Conservation (phyloP, 805 yeast genomes). For the Kodamaea restingae region DNA sequence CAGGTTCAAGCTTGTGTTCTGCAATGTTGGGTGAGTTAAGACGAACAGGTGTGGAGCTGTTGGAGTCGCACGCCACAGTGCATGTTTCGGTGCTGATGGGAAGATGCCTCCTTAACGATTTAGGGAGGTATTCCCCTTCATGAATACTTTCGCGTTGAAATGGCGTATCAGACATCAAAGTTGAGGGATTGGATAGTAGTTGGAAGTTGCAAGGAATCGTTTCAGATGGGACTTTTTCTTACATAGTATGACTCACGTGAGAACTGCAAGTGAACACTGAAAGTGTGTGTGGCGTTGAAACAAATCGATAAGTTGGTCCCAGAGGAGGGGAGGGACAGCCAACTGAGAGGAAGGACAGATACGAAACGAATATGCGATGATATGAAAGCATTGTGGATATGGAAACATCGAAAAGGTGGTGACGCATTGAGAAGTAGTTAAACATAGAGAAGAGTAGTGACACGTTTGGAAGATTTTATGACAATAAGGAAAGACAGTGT, state of each 20-base stretch:
- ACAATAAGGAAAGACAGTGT: no score
- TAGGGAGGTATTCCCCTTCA: slow-evolving; percentile 31
- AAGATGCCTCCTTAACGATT: slow-evolving; percentile 23
- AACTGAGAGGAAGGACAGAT: no score
- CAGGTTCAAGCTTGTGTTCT: neutral
- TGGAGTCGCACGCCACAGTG: slow-evolving; percentile 13
- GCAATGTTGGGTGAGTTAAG: slow-evolving; percentile 20
- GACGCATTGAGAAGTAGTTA: no score
- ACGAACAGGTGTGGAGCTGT: slow-evolving; percentile 18
- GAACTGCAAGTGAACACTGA: no score
- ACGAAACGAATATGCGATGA: no score
- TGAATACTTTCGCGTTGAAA: slow-evolving; percentile 22
- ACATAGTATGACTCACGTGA: slow-evolving; percentile 3
- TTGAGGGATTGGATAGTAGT: no score
- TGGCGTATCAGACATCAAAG: slow-evolving; percentile 6
- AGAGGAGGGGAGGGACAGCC: neutral
- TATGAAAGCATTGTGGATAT: no score
- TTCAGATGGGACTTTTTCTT: no score
- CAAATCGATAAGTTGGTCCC: neutral
- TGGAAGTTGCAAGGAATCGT: no score
- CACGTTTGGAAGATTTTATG: no score
- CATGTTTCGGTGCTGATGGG: slow-evolving; percentile 24
- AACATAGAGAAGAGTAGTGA: no score
- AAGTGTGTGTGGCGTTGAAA: neutral
- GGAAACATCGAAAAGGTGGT: no score